Evolutionary conservation across 1,284 basidiomycete genomes (phyloP), one percentile per base, ranked within the genome.

Genomic region (Apiotrichum siamense): DNA sequence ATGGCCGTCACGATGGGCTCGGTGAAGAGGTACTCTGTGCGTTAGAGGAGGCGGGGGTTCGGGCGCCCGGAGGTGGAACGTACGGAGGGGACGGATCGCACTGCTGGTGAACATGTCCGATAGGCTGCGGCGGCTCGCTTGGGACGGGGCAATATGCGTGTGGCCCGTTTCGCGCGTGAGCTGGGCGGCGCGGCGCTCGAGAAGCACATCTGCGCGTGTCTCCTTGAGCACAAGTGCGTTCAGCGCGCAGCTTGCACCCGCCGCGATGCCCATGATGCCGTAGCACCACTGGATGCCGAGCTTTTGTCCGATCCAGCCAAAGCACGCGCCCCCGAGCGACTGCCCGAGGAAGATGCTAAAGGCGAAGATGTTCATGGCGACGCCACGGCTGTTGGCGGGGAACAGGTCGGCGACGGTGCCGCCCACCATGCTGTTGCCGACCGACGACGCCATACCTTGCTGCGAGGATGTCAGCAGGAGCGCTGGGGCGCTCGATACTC

Each of bases 1-100:
- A 78, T 61, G 10, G 71, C 72, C 3, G 67, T 53, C 1, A 77
- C 75, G 55, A 78, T 76, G 0, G 76, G 77, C 50, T 78, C 77
- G 15, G 74, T 75, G 41, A 70, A 49, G 38, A 78, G 70, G 54
- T 61, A 70, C 31, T 67, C 67, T 72, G 52, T 4, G n/a, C n/a
- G 43, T 70, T 24, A 56, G 43, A n/a, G n/a, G n/a, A n/a, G n/a
- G n/a, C n/a, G n/a, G n/a, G n/a, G n/a, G n/a, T n/a, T n/a, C 38
- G 7, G 3, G 31, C 25, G 21, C 18, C 13, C 9, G 12, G 41
- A 13, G 7, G 33, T 18, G n/a, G 12, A 7, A 66, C 67, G 54
- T 49, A 72, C 69, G 58, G 5, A 73, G 45, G 0, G 70, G 70
- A 11, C 70, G 58, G n/a, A 69, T 36, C 17, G 72, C 55, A 20